A percentile compares a stretch with the other conserved stretches of the same genome.
Evolutionary conservation across 2,329 filamentous ascomycete species (phyloP).

Genomic region (Macrophomina phaseolina): DNA sequence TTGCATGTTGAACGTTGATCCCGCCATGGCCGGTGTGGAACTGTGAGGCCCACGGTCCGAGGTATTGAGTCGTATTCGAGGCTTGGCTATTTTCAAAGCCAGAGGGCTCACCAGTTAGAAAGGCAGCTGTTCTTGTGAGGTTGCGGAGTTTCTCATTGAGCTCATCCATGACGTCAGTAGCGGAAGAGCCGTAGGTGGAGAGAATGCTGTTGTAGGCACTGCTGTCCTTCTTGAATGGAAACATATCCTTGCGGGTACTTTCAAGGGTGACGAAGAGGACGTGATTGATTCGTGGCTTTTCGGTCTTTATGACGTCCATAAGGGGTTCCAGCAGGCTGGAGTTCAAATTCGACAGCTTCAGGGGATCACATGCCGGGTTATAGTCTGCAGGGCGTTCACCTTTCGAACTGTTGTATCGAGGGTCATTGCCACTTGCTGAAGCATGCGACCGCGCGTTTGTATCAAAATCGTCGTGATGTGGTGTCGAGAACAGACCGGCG

Average conservation of each 20-base stretch:
- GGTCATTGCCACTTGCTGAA: no score
- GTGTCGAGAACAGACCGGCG: no score
- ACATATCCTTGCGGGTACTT: slow-evolving; percentile 49
- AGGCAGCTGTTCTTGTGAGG: slow-evolving; percentile 41
- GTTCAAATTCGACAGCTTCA: slow-evolving; percentile 47
- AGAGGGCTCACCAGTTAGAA: slow-evolving; percentile 45
- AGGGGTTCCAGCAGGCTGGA: slow-evolving; percentile 40
- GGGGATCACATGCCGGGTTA: slow-evolving; percentile 43
- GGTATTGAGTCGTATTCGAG: background rate
- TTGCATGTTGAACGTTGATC: slow-evolving; percentile 37
- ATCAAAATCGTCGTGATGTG: no score
- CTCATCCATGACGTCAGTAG: slow-evolving; percentile 28
- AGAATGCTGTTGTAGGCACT: slow-evolving; percentile 41
- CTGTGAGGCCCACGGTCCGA: background rate
- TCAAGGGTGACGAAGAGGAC: slow-evolving; percentile 47
- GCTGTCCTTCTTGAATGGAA: slow-evolving; percentile 45
- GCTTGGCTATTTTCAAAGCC: slow-evolving; percentile 34
- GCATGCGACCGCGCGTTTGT: no score
- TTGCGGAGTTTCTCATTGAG: slow-evolving; percentile 38
- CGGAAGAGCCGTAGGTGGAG: slow-evolving; percentile 33
- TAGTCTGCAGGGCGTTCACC: slow-evolving; percentile 30
- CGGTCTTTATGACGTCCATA: slow-evolving; percentile 36
- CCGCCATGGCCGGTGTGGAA: slow-evolving; percentile 33
- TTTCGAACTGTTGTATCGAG: no score
- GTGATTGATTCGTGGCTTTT: slow-evolving; percentile 45